Evolutionary conservation across 768 basidiomycete genomes (phyloP).

Genomic region (Mycena crocata): DNA sequence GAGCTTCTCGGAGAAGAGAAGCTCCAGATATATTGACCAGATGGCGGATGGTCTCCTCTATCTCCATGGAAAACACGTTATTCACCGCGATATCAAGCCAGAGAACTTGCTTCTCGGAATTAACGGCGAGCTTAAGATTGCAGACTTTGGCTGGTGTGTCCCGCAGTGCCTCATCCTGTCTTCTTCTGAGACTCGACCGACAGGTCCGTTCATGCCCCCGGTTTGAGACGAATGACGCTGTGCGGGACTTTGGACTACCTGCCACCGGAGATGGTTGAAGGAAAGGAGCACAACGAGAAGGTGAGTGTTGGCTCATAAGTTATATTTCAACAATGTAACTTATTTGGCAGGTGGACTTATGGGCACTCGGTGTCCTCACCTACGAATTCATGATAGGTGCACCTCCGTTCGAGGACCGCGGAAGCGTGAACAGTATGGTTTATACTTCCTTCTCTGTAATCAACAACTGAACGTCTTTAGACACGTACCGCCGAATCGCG

Average conservation of each 20-base stretch:
- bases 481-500: constrained; percentile 91
- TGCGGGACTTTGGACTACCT: constrained; percentile 98
- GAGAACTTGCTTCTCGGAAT: constrained; percentile 95
- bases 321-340: constrained; percentile 49
- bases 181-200: not conserved
- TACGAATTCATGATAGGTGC: constrained; percentile 94
- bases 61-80: constrained; percentile 95
- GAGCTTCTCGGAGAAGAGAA: constrained; percentile 88
- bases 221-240: constrained; percentile 88
- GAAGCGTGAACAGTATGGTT: constrained; percentile 76
- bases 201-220: constrained; percentile 84
- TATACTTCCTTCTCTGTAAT: not conserved
- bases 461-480: constrained; percentile 48
- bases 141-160: constrained; percentile 96
- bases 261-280: constrained; percentile 98
- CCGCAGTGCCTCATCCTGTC: not conserved
- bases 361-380: constrained; percentile 95
- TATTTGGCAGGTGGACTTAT: constrained; percentile 88
- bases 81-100: constrained; percentile 99
- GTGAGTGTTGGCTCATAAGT: not conserved
- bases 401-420: constrained; percentile 85
- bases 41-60: constrained; percentile 97
- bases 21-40: constrained; percentile 92
- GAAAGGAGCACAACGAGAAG: constrained; percentile 86
- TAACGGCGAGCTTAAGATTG: constrained; percentile 97